phyloP scores from a whole-genome alignment of 495 filamentous ascomycete genomes.

The Lentithecium fluviatile region DNA sequence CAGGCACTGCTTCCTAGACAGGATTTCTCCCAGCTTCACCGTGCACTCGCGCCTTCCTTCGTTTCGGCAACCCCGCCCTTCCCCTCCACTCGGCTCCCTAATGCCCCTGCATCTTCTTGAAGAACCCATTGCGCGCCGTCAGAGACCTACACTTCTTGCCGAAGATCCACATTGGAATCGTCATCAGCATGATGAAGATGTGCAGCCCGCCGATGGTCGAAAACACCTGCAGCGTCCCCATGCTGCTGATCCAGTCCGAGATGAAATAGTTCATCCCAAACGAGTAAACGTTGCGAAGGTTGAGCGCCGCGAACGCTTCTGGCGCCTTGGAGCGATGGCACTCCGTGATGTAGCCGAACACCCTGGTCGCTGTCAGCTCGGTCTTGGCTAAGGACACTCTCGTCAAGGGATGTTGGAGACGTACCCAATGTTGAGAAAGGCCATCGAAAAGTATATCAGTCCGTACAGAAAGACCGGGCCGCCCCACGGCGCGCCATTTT shows the following conservation, averaged over 20 bases:
- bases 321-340: constrained; percentile 30
- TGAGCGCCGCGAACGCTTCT: constrained; percentile 27
- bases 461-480: constrained; percentile 49
- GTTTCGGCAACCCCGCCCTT: neutral
- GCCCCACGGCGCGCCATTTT: constrained; percentile 33
- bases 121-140: constrained; percentile 15
- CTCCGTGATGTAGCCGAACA: constrained; percentile 31
- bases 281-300: constrained; percentile 29
- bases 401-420: neutral
- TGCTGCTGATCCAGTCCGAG: constrained; percentile 20
- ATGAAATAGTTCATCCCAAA: constrained; percentile 35
- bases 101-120: constrained; percentile 24
- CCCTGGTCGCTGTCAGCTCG: constrained; percentile 4
- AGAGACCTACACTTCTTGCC: constrained; percentile 24
- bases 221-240: constrained; percentile 27
- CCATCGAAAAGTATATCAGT: constrained; percentile 48
- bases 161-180: constrained; percentile 33
- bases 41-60: no score
- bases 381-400: neutral
- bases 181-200: constrained; percentile 27
- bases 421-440: constrained; percentile 32
- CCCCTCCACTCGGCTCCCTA: neutral
- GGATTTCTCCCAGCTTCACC: no score
- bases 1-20: no score
- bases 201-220: constrained; percentile 28